A percentile compares a stretch with the other conserved stretches of the same genome.
Conservation (phyloP, 2,329 filamentous ascomycete genomes). For the Apiospora koreana region DNA sequence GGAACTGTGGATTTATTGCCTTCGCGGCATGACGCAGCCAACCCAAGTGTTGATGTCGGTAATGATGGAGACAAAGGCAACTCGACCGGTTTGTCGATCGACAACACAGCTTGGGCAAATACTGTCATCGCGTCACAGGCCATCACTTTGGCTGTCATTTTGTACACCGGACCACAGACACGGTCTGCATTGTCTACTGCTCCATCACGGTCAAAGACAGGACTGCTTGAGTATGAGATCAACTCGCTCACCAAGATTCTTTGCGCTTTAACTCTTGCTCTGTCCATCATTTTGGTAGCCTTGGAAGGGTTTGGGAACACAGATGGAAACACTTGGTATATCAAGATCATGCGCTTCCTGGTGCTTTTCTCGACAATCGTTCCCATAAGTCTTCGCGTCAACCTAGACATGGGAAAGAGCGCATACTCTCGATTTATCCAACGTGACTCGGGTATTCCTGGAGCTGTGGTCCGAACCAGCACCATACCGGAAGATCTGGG, state of each 20-base stretch:
- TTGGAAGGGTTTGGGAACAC: constrained; percentile 77
- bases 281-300: constrained; percentile 87
- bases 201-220: constrained; percentile 89
- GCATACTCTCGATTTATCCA: constrained; percentile 97
- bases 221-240: constrained; percentile 92
- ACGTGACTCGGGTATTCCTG: constrained; percentile 83
- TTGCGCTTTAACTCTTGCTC: constrained; percentile 80
- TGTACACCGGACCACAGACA: constrained; percentile 95
- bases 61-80: constrained; percentile 41
- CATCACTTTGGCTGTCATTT: constrained; percentile 81
- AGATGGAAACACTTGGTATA: constrained; percentile 77
- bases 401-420: constrained; percentile 95
- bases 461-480: constrained; percentile 90
- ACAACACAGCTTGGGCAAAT: constrained; percentile 98
- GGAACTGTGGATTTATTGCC: constrained; percentile 81
- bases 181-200: constrained; percentile 92
- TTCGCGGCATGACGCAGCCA: constrained; percentile 51
- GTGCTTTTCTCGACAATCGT: constrained; percentile 99
- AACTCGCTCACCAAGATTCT: constrained; percentile 96
- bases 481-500: constrained; percentile 97
- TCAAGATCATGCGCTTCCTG: constrained; percentile 96
- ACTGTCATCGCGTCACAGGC: constrained; percentile 94
- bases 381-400: constrained; percentile 93
- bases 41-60: constrained; percentile 36
- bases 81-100: constrained; percentile 80